Conservation (phyloP, 2,329 filamentous ascomycete species). For the Penicillium polonicum region DNA sequence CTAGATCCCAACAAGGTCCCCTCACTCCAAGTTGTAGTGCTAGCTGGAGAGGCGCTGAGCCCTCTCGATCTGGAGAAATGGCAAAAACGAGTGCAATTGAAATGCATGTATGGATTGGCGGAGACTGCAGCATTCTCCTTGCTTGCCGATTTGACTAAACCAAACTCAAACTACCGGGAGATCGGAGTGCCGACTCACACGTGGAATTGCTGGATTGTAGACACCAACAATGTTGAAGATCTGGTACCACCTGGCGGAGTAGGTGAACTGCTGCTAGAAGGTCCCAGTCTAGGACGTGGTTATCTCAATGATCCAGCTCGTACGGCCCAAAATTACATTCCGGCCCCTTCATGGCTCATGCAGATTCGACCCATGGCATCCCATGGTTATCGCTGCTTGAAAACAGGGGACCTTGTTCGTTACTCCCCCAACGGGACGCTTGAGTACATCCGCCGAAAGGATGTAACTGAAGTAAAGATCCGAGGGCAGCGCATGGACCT, state of each 20-base stretch:
- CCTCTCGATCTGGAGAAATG: neutral
- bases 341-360: neutral
- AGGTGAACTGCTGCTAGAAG: neutral
- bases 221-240: neutral
- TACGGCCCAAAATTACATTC: neutral
- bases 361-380: neutral
- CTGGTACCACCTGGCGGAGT: neutral
- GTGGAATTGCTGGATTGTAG: neutral
- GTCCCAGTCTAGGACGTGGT: neutral
- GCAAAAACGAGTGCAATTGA: neutral
- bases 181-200: neutral
- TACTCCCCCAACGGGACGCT: slow-evolving; percentile 31
- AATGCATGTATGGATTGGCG: neutral
- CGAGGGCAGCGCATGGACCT: slow-evolving; percentile 38
- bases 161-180: neutral
- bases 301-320: neutral
- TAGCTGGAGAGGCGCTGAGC: neutral
- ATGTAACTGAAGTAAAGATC: slow-evolving; percentile 34
- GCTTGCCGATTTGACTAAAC: neutral
- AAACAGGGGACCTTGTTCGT: neutral
- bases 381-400: neutral
- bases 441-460: slow-evolving; percentile 33
- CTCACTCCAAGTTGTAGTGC: neutral
- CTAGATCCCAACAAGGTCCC: neutral
- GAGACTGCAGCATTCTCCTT: neutral